A percentile compares a stretch with the other conserved stretches of the same genome.
Conservation (phyloP, 768 basidiomycete species). For the Lactifluus hygrophoroides region DNA sequence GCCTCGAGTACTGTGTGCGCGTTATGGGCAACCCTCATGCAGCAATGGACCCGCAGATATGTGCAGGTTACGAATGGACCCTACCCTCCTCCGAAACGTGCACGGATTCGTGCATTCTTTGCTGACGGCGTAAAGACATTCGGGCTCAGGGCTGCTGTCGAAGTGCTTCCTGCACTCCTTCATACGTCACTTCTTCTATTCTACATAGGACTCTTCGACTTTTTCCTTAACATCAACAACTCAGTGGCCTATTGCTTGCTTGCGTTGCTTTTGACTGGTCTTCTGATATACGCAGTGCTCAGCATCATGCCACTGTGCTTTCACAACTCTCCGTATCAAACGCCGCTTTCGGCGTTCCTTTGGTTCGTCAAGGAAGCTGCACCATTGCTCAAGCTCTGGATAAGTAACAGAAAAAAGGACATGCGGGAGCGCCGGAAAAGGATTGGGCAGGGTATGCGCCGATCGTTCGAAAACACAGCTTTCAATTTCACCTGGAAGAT, state of each 20-base stretch:
- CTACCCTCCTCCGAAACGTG: background rate
- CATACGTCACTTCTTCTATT: background rate
- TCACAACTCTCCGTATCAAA: background rate
- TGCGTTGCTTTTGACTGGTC: background rate
- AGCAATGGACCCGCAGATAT: background rate
- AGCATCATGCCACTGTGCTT: background rate
- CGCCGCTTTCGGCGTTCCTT: background rate
- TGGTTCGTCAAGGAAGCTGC: background rate
- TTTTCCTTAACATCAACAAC: background rate
- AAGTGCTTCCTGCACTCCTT: conserved; percentile 26
- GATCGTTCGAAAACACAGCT: background rate
- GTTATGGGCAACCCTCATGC: background rate
- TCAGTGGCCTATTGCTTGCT: background rate
- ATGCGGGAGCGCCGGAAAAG: background rate
- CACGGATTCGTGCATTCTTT: conserved; percentile 18
- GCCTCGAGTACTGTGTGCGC: background rate
- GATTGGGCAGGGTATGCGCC: background rate
- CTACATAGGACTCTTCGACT: background rate
- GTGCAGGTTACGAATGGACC: background rate
- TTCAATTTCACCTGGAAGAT: background rate
- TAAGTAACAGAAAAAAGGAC: background rate
- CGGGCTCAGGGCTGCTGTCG: conserved; percentile 32
- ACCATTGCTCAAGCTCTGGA: background rate
- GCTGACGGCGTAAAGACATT: conserved; percentile 34
- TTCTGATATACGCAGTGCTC: background rate